phyloP scores from a whole-genome alignment of 2,329 filamentous ascomycete genomes.

The Neofusicoccum sp. region DNA sequence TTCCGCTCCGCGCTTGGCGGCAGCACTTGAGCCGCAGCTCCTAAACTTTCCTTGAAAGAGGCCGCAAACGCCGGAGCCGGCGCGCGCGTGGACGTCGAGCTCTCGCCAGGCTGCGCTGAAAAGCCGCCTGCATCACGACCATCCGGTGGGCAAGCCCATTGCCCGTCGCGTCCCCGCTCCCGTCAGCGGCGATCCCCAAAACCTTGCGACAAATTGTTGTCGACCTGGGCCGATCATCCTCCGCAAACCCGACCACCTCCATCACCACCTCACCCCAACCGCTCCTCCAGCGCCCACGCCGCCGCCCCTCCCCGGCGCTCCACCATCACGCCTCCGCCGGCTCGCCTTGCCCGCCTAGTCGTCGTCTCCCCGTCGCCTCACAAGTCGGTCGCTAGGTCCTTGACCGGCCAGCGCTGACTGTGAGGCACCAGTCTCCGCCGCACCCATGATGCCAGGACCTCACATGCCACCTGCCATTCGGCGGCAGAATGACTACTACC shows the following conservation, averaged over 20 bases:
- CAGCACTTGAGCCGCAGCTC: slow-evolving; percentile 18
- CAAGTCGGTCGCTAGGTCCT: slow-evolving; percentile 41
- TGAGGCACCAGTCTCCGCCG: slow-evolving; percentile 54
- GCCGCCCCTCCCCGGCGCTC: slow-evolving; percentile 6
- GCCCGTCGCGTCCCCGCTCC: slow-evolving; percentile 12
- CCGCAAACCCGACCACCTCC: slow-evolving; percentile 14
- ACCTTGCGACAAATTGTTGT: slow-evolving; percentile 17
- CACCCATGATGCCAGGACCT: slow-evolving; percentile 73
- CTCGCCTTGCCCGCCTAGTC: slow-evolving; percentile 15
- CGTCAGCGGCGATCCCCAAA: slow-evolving; percentile 11
- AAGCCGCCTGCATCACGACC: slow-evolving; percentile 16
- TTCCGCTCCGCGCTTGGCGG: slow-evolving; percentile 16
- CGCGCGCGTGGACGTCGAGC: slow-evolving; percentile 16
- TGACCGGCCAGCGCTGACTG: slow-evolving; percentile 39
- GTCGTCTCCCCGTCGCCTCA: slow-evolving; percentile 36
- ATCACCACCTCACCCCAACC: slow-evolving; percentile 13
- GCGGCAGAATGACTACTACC: slow-evolving; percentile 44
- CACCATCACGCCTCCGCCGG: background rate
- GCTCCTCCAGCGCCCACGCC: background rate
- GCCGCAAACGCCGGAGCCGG: slow-evolving; percentile 18
- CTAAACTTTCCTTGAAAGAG: slow-evolving; percentile 14
- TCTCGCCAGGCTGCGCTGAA: slow-evolving; percentile 16
- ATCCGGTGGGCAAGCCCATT: slow-evolving; percentile 6
- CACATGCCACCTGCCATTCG: slow-evolving; percentile 44
- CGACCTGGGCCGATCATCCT: slow-evolving; percentile 17